Conservation (phyloP, 164 flowering plant genomes). For the Vitis amurensis region DNA sequence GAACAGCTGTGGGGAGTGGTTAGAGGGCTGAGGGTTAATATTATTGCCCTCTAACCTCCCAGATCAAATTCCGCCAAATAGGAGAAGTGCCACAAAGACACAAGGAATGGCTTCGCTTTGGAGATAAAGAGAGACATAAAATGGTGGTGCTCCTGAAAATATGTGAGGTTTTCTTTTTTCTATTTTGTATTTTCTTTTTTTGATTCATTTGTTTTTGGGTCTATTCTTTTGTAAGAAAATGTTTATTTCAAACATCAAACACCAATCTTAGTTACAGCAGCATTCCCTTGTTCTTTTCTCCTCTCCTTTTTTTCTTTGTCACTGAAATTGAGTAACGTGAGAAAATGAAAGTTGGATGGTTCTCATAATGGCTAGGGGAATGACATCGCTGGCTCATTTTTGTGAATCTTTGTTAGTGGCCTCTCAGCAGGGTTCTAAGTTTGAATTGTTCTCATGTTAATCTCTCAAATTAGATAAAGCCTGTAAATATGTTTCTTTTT, state of each 20-base stretch:
- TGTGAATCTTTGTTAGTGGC: no score
- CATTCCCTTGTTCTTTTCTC: neutral
- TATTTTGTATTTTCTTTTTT: slow-evolving; percentile 11
- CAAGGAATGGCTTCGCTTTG: slow-evolving; percentile 15
- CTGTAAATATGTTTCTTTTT: no score
- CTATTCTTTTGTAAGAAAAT: slow-evolving; percentile 61
- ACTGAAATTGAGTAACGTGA: neutral
- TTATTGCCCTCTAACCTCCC: slow-evolving; percentile 6
- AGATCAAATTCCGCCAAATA: slow-evolving; percentile 3
- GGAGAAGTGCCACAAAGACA: slow-evolving; percentile 8
- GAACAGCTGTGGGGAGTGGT: neutral
- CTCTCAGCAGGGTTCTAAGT: no score
- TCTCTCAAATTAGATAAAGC: no score
- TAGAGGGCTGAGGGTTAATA: slow-evolving; percentile 4
- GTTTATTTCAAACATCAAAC: slow-evolving; percentile 23
- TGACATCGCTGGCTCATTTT: no score
- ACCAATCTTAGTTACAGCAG: slow-evolving; percentile 13
- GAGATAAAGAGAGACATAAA: neutral
- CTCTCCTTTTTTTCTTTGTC: neutral
- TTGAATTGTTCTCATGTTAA: no score
- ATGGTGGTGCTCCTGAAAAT: slow-evolving; percentile 9
- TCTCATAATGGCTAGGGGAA: no score
- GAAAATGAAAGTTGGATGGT: neutral
- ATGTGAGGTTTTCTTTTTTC: slow-evolving; percentile 22
- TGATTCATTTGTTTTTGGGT: slow-evolving; percentile 37